Evolutionary conservation across 169 alveolate species (phyloP), one percentile per base, ranked within the genome.

Genomic region (Eimeria sp.): DNA sequence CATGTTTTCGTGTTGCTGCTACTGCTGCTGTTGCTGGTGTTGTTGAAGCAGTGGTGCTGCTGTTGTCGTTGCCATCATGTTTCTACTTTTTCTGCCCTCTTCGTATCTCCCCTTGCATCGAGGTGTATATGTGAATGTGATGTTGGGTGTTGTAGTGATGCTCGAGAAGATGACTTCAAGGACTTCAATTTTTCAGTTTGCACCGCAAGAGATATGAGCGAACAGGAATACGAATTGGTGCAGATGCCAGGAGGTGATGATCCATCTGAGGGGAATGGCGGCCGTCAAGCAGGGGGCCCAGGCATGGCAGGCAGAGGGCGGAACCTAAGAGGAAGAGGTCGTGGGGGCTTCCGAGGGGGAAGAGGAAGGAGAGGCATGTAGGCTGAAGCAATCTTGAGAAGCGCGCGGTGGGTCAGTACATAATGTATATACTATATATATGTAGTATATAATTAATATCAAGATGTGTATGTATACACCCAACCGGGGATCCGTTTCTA

Each of bases 131-230:
- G 66, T 83, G 77, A 25, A 4, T 54, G 16, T 58, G 52, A 30
- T 82, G 90, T 33, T 46, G 56, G 6, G 9, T 27, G 74, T 83
- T 52, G 89, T 27, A 83, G 90, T 6, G 90, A 83, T 33, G 90
- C 90, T 25, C 90, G 90, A 8, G 74, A 58, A 40, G 90, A 83
- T 2, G 90, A 83, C 90, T 83, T 83, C 77, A 83, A 83, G 74
- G 90, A 83, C 76, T 83, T 83, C 90, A 83, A 83, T 83, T 83
- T 83, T 83, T 83, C 90, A 56, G 90, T 83, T 33, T 83, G 90
- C 40, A 83, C 90, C 23, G 49, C 90, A 20, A 54, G 90, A 83
- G 77, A 83, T 23, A 83, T 83, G 90, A 83, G 90, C 20, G 90
- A 83, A 37, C 90, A 83, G 74, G 90, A 83, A 76, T 83, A 83